Percentiles rank a stretch among this genome's conserved stretches.
phyloP scores from a whole-genome alignment of 148 eudicot genomes.

The Drosera capensis region DNA sequence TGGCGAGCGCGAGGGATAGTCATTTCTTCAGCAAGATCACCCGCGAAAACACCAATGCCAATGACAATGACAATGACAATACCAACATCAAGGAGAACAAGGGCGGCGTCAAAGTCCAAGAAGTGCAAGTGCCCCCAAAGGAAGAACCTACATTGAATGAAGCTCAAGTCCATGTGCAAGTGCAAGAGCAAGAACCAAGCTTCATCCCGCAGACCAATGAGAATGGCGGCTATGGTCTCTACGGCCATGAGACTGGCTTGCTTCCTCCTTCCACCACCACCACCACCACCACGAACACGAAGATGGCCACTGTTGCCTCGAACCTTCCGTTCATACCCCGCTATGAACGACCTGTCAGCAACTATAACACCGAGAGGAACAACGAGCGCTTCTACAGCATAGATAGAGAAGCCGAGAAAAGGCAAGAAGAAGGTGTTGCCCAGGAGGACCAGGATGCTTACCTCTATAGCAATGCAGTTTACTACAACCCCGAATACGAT shows the following conservation, averaged over 20 bases:
- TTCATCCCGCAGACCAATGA: conserved; percentile 38
- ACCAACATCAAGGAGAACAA: neutral
- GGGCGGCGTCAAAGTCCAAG: neutral
- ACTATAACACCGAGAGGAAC: conserved; percentile 5
- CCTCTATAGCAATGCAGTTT: neutral
- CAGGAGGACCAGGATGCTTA: neutral
- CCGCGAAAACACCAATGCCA: conserved; percentile 6
- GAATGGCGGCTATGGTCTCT: conserved; percentile 49
- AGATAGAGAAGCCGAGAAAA: conserved; percentile 1
- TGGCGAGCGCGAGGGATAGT: conserved; percentile 54
- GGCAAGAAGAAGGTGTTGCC: neutral
- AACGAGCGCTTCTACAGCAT: conserved; percentile 3
- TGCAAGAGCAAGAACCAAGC: conserved; percentile 25
- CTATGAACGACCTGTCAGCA: neutral
- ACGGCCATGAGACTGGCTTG: conserved; percentile 46
- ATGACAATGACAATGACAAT: neutral
- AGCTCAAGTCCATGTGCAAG: too few relatives aligned
- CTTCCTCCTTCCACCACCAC: conserved; percentile 41
- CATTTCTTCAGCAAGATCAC: conserved; percentile 55
- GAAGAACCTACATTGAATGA: conserved; percentile 6
- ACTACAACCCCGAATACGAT: neutral
- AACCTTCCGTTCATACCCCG: neutral
- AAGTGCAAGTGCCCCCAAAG: conserved; percentile 8
- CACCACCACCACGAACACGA: conserved; percentile 7
- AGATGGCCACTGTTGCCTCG: neutral